phyloP scores from a whole-genome alignment of 2,329 filamentous ascomycete species.

The Monosporascus sp. region DNA sequence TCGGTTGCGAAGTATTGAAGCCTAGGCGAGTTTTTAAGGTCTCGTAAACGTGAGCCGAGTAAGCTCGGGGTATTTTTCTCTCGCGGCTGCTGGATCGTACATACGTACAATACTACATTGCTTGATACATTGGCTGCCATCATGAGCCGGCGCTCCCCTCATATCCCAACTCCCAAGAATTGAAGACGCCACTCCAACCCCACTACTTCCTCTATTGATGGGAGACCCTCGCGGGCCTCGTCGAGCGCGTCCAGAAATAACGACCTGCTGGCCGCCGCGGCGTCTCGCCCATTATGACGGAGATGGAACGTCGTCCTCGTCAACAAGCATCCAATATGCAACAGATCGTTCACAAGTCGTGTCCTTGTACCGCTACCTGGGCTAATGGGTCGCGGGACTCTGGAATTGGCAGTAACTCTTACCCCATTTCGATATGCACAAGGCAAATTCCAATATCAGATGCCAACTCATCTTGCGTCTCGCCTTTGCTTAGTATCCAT shows the following conservation, averaged over 20 bases:
- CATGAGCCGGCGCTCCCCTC: not conserved
- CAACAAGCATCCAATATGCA: not conserved
- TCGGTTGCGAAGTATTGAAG: not conserved
- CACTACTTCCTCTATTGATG: not conserved
- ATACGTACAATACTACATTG: not conserved
- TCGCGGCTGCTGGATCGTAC: not conserved
- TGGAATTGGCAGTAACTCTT: conserved; percentile 21
- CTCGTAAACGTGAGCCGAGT: not conserved
- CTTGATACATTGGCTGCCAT: not conserved
- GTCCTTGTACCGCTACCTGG: conserved; percentile 23
- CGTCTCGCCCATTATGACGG: not conserved
- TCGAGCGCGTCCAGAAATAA: not conserved
- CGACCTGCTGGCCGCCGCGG: not conserved
- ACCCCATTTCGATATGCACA: conserved; percentile 24
- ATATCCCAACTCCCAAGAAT: not conserved
- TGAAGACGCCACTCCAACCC: not conserved
- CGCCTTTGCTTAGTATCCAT: conserved; percentile 33
- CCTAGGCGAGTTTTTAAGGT: not conserved
- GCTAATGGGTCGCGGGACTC: conserved; percentile 9
- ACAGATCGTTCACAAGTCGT: conserved; percentile 10
- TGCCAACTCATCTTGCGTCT: conserved; percentile 67
- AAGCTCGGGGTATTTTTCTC: not conserved
- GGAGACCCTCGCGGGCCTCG: not conserved
- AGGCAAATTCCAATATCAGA: conserved; percentile 46
- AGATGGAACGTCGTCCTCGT: not conserved